Conservation (phyloP, 2,329 filamentous ascomycete species). For the Fusarium solani-melongenae region DNA sequence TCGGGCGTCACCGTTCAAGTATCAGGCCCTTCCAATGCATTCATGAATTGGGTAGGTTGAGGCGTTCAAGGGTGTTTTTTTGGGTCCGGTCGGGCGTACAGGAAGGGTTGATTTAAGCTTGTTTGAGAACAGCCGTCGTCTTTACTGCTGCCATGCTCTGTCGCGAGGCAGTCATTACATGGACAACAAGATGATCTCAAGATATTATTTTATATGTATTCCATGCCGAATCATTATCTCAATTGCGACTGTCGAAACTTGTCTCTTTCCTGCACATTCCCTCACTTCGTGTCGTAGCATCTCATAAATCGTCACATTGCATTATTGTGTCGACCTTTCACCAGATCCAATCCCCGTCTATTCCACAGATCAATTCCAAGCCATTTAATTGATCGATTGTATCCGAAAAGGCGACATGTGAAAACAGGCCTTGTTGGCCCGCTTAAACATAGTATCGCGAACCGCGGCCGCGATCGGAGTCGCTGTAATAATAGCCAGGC, state of each 20-base stretch:
- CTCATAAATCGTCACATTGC: constrained; percentile 22
- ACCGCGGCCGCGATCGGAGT: constrained; percentile 25
- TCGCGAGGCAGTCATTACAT: not conserved
- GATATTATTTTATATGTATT: not conserved
- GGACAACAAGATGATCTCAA: not conserved
- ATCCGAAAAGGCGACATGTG: not conserved
- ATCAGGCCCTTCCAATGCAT: constrained; percentile 21
- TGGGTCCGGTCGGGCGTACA: not conserved
- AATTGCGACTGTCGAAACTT: not conserved
- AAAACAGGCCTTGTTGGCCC: not conserved
- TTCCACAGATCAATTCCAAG: not conserved
- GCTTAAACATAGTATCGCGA: constrained; percentile 28
- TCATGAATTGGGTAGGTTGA: not conserved
- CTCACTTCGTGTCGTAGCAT: not conserved
- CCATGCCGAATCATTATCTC: not conserved
- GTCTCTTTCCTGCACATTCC: not conserved
- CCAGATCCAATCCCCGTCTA: not conserved
- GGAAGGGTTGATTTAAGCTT: not conserved
- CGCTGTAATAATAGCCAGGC: constrained; percentile 28
- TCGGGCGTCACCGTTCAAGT: constrained; percentile 17
- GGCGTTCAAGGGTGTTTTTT: not conserved
- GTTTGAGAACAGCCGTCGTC: not conserved
- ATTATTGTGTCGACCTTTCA: not conserved
- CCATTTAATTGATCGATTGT: not conserved
- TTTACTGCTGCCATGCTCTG: not conserved